Percentiles rank a stretch among this genome's conserved stretches.
These are phyloP conservation scores for fission yeast (Schizosaccharomyces pombe) DNA, from an alignment of 805 yeast species.

Conservation along the genomic window ASM294v3 CU329670.1:4060501-4061000, in stretches of 20 bases:
- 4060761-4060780: background rate
- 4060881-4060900: background rate
- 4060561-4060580: constrained; percentile 33
- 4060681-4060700: constrained; percentile 27
- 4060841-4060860: background rate
- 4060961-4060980: background rate
- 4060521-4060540: constrained; percentile 21
- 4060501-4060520: constrained; percentile 19
- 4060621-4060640: constrained; percentile 37
- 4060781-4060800: background rate
- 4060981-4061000: background rate
- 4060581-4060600: constrained; percentile 17
- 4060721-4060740: background rate
- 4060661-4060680: constrained; percentile 54
- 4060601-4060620: background rate
- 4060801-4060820: background rate
- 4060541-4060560: constrained; percentile 27
- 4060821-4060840: background rate
- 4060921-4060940: background rate
- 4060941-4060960: background rate
- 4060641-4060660: constrained; percentile 25
- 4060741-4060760: constrained; percentile 5
- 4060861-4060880: background rate
- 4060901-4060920: background rate
- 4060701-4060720: constrained; percentile 6